Conservation (phyloP, 257 asterid genomes). For the Penstemon newberryi region DNA sequence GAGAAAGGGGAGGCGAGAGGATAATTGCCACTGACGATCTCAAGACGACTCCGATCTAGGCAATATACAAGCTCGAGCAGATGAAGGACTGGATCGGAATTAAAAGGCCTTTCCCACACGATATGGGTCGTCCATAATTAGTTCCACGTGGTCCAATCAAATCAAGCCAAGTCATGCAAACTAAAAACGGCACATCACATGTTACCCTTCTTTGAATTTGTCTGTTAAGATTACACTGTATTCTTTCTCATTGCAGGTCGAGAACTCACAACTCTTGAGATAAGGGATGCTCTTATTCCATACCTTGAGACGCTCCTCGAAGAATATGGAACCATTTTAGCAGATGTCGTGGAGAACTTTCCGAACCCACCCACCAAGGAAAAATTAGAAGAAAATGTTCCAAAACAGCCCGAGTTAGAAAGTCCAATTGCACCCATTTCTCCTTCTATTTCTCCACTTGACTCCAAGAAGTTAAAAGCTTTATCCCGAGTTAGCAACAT, state of each 20-base stretch:
- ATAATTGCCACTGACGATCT: too few species aligned
- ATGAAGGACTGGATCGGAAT: too few species aligned
- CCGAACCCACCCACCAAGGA: slow-evolving; percentile 65
- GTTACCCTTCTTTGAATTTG: slow-evolving; percentile 9
- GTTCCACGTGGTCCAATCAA: too few species aligned
- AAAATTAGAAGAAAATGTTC: slow-evolving; percentile 43
- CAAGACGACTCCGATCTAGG: too few species aligned
- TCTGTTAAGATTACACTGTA: slow-evolving; percentile 1
- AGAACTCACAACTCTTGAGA: slow-evolving; percentile 92
- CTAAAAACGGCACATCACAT: not conserved
- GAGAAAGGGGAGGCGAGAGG: too few species aligned
- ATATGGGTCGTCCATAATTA: too few species aligned
- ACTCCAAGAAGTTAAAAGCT: slow-evolving; percentile 66
- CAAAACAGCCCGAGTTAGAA: slow-evolving; percentile 41
- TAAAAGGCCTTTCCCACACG: too few species aligned
- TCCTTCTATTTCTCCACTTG: slow-evolving; percentile 41
- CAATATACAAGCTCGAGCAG: too few species aligned
- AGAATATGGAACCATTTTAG: slow-evolving; percentile 62
- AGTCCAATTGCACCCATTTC: slow-evolving; percentile 40
- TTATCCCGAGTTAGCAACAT: slow-evolving; percentile 73
- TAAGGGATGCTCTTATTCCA: slow-evolving; percentile 85
- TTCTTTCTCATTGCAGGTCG: slow-evolving; percentile 56
- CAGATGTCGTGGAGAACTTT: slow-evolving; percentile 73
- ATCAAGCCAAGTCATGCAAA: not conserved
- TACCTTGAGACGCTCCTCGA: slow-evolving; percentile 74